phyloP scores from a whole-genome alignment of 129 eudicot species.

The Deinandra increscens region DNA sequence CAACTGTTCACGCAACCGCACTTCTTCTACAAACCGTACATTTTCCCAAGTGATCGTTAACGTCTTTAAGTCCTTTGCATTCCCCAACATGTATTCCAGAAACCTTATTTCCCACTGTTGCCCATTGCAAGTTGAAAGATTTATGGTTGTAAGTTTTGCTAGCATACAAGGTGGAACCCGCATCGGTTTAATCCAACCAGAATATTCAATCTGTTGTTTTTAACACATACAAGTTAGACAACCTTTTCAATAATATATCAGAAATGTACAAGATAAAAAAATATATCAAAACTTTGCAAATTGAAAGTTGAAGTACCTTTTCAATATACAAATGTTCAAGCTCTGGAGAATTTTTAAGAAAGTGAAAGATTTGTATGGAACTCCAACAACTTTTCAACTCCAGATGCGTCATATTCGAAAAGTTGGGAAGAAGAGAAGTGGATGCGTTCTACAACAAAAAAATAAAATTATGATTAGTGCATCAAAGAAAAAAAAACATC shows the following conservation, averaged over 20 bases:
- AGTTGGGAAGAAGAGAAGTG: background rate
- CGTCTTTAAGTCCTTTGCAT: background rate
- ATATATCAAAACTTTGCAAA: background rate
- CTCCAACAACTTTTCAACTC: background rate
- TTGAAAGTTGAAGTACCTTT: background rate
- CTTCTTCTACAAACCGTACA: background rate
- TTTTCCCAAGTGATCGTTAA: background rate
- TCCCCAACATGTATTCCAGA: background rate
- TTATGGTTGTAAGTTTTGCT: background rate
- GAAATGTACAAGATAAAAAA: too few relatives aligned
- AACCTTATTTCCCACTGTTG: too few relatives aligned
- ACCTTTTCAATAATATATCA: background rate
- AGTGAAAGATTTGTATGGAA: background rate
- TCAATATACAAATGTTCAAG: too few relatives aligned
- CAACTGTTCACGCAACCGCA: background rate
- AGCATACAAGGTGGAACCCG: background rate
- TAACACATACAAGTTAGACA: too few relatives aligned
- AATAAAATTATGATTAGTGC: background rate
- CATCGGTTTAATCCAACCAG: background rate
- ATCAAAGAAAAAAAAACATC: background rate
- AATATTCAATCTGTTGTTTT: too few relatives aligned
- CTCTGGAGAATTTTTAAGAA: too few relatives aligned
- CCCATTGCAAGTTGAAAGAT: background rate
- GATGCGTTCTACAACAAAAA: background rate
- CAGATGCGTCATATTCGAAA: constrained; percentile 11